A percentile compares a stretch with the other conserved stretches of the same genome.
phyloP scores from a whole-genome alignment of 345 rosid genomes.

The Lenwebbia sp. region DNA sequence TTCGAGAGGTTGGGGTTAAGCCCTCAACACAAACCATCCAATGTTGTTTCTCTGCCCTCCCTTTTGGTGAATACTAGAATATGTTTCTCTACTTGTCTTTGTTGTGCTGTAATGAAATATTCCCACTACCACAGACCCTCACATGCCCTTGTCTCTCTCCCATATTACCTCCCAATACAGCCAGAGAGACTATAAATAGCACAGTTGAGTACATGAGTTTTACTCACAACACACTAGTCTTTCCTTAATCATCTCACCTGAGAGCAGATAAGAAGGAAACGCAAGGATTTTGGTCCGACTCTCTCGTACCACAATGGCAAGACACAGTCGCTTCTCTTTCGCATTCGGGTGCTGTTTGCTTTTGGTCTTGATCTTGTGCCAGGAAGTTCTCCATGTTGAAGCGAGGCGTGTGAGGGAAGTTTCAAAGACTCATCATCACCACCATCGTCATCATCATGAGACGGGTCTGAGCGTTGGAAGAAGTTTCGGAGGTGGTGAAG shows the following conservation, averaged over 20 bases:
- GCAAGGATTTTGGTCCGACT: background rate
- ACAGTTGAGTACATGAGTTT: background rate
- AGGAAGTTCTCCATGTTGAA: conserved; percentile 3
- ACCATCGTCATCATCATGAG: background rate
- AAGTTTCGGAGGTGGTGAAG: background rate
- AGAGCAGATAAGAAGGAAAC: background rate
- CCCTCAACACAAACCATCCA: conserved; percentile 20
- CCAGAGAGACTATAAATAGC: background rate
- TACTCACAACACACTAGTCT: background rate
- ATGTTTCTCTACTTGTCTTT: background rate
- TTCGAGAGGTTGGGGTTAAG: conserved; percentile 11
- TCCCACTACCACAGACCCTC: background rate
- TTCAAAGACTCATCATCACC: background rate
- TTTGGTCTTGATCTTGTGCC: conserved; percentile 16
- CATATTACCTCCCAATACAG: background rate
- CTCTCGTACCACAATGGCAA: background rate
- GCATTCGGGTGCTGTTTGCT: background rate
- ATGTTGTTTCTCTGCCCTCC: conserved; percentile 1
- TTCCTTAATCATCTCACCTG: background rate
- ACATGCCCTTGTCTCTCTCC: background rate
- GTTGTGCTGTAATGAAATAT: background rate
- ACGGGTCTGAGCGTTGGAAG: background rate
- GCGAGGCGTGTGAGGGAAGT: background rate
- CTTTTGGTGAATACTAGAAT: background rate
- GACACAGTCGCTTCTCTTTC: background rate